Conservation (phyloP, 345 rosid species). For the Hibiscus syriacus region DNA sequence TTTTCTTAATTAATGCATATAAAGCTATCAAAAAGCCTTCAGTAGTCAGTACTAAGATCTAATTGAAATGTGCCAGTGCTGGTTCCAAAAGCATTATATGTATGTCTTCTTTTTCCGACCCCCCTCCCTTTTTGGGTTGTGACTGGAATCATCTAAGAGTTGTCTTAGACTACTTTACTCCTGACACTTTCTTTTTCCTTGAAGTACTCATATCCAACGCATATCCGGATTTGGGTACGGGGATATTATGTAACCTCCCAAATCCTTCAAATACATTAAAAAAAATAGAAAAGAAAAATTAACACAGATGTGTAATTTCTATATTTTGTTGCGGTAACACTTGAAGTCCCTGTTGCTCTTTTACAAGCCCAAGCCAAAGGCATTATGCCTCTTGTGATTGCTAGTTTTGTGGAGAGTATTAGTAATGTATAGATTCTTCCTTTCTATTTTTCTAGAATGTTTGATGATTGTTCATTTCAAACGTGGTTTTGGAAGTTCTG, state of each 20-base stretch:
- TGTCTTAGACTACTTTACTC: background rate
- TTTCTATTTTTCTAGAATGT: no score
- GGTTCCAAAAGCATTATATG: no score
- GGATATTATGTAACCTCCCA: background rate
- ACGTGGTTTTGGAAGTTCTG: background rate
- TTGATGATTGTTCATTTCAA: background rate
- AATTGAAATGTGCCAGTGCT: no score
- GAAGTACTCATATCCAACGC: no score
- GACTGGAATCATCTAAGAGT: background rate
- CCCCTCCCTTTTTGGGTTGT: background rate
- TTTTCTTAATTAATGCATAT: constrained; percentile 4
- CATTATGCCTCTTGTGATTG: background rate
- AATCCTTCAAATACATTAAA: background rate
- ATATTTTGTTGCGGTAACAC: background rate
- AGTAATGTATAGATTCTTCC: background rate
- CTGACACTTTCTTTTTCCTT: background rate
- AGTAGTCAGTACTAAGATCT: background rate
- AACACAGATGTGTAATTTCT: background rate
- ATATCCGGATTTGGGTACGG: background rate
- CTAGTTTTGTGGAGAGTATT: background rate
- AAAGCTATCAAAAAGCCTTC: background rate
- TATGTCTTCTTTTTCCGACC: background rate
- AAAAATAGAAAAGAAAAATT: no score
- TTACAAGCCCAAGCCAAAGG: background rate
- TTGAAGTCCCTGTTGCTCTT: background rate